Evolutionary conservation across 2,329 filamentous ascomycete genomes (phyloP).

Genomic region (Colletotrichum sp.): DNA sequence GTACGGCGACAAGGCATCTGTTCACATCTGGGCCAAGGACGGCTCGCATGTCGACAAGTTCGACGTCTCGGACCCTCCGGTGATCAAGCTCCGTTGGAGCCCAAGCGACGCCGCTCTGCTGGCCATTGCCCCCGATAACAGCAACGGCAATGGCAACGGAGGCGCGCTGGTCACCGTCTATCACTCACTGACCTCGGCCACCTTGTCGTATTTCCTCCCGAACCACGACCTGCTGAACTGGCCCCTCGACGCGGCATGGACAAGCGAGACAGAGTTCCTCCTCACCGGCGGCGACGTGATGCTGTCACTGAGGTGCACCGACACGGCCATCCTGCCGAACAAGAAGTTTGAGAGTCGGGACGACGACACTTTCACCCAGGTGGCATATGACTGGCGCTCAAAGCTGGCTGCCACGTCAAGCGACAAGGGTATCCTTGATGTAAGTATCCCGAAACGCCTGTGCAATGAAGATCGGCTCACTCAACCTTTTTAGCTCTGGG

Average conservation of each 20-base stretch:
- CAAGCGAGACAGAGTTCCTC: conserved; percentile 61
- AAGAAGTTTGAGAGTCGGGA: conserved; percentile 58
- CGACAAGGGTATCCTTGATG: conserved; percentile 65
- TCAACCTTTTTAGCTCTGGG: conserved; percentile 52
- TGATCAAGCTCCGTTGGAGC: conserved; percentile 68
- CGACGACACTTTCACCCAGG: conserved; percentile 59
- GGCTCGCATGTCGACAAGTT: conserved; percentile 58
- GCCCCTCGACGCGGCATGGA: conserved; percentile 66
- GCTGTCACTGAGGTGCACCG: conserved; percentile 51
- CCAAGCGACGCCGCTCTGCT: conserved; percentile 59
- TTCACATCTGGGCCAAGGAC: conserved; percentile 62
- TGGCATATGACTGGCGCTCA: conserved; percentile 61
- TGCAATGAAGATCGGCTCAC: conserved; percentile 6
- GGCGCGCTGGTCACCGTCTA: conserved; percentile 64
- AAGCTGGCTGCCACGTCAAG: conserved; percentile 63
- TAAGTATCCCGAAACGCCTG: conserved; percentile 41
- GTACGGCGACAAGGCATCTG: conserved; percentile 53
- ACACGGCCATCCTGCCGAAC: conserved; percentile 48
- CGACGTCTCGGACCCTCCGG: conserved; percentile 63
- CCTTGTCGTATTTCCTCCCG: conserved; percentile 52
- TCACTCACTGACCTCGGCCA: conserved; percentile 45
- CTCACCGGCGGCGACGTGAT: conserved; percentile 64
- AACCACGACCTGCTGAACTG: conserved; percentile 56
- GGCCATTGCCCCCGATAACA: conserved; percentile 59
- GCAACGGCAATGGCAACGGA: conserved; percentile 25